phyloP scores from a whole-genome alignment of 768 basidiomycete species.

The Lactarius deliciosus region DNA sequence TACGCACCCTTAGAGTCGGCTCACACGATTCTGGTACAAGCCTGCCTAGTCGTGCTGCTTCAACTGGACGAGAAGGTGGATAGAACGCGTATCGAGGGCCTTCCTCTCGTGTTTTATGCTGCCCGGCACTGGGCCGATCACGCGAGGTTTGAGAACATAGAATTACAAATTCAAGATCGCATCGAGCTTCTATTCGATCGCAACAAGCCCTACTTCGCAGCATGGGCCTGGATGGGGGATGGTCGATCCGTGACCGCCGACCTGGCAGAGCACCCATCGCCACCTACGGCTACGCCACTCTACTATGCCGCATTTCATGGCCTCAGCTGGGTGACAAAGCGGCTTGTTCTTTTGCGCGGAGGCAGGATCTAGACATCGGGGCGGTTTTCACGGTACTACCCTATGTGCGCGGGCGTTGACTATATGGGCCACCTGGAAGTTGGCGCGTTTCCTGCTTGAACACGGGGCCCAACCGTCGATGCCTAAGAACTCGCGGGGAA shows the following conservation, averaged over 20 bases:
- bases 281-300: not conserved
- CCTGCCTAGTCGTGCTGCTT: not conserved
- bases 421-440: not conserved
- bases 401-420: not conserved
- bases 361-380: not conserved
- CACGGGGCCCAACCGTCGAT: not conserved
- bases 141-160: not conserved
- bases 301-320: conserved; percentile 1
- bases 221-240: not conserved
- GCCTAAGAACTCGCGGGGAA: not conserved
- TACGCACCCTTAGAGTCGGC: not conserved
- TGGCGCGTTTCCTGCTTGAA: not conserved
- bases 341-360: not conserved
- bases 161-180: not conserved
- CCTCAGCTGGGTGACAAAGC: not conserved
- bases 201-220: not conserved
- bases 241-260: too few relatives aligned
- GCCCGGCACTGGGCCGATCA: not conserved
- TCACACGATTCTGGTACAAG: not conserved
- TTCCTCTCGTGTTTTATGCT: not conserved
- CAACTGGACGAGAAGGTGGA: conserved; percentile 1
- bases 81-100: not conserved
- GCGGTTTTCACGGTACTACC: not conserved
- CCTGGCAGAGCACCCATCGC: not conserved
- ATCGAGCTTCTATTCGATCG: not conserved